Evolutionary conservation across 768 basidiomycete genomes (phyloP), one percentile per base, ranked within the genome.

Genomic region (Suillus alpinus): DNA sequence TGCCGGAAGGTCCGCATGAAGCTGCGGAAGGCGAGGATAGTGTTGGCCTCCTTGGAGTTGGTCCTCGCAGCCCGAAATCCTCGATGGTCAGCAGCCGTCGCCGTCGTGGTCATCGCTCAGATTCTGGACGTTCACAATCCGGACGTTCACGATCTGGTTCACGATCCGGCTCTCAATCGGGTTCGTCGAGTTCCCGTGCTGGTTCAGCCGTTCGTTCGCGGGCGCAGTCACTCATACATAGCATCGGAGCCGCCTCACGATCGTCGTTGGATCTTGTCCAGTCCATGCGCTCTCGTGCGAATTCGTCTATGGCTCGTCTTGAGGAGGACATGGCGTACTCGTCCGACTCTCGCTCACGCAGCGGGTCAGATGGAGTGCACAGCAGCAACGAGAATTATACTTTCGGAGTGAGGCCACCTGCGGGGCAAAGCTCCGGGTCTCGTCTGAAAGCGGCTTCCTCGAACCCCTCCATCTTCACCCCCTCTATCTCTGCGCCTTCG

Each of bases 221-320:
- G 6, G 77, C 88, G 4, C 87, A 89, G 68, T 86, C 86, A 4
- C 68, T 91, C 59, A 83, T 92, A 60, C 87, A 89, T 61, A 80
- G 81, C 56, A 76, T 90, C 12, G 81, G 81, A 1, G 81, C 83
- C 4, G 87, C 86, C 0, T 86, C 86, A 8, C 77, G 82, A 40
- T 84, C 84, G 0, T 87, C 86, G 32, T 66, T 88, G 41, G 86
- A 86, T 36, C 77, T 84, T 13, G 83, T 85, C 18, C 78, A 80
- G 62, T 71, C 70, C 4, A 78, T 77, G 4, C 79, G 84, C 43
- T 79, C 81, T 29, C 80, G 86, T 20, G 78, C 87, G 37, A 84
- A 86, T 65, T 87, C 87, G n/a, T 84, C 84, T n/a, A 84, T 85
- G 80, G 84, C 82, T 6, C 75, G 87, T 59, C 76, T 89, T n/a